These are phyloP conservation scores for Diplocarpon rosae DNA, from an alignment of 2,329 filamentous ascomycete genomes.

Conservation along the genomic window DNA sequence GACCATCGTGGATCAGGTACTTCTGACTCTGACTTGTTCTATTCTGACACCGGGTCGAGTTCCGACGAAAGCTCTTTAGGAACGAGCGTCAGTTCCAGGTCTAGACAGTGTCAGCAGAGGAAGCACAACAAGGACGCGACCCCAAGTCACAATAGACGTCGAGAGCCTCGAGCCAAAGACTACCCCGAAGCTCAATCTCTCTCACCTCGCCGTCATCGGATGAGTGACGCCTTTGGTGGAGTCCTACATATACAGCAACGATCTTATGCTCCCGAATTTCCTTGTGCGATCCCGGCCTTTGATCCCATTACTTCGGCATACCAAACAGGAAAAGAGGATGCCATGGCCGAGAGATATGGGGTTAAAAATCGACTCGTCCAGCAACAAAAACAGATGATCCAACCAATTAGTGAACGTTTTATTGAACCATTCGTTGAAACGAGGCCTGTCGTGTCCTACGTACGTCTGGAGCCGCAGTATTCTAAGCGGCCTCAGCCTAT, in stretches of 20 bases:
- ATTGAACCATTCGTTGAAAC: conserved; percentile 8
- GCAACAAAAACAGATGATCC: conserved; percentile 6
- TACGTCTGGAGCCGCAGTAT: conserved; percentile 5
- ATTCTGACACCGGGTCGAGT: not conserved
- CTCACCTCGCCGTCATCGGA: conserved; percentile 11
- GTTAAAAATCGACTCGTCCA: conserved; percentile 7
- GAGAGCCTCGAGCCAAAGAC: conserved; percentile 5
- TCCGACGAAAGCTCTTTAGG: not conserved
- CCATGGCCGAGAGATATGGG: conserved; percentile 17
- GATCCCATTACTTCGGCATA: conserved; percentile 20
- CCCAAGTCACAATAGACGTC: conserved; percentile 17
- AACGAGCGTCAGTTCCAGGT: conserved; percentile 3
- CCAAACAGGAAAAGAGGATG: conserved; percentile 20
- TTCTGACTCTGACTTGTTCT: conserved; percentile 2
- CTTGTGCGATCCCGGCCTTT: conserved; percentile 6
- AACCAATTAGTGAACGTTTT: conserved; percentile 7
- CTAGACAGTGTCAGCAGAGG: conserved; percentile 2
- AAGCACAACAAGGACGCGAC: conserved; percentile 8
- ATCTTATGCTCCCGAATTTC: conserved; percentile 17
- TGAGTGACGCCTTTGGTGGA: conserved; percentile 8
- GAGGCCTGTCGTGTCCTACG: conserved; percentile 10
- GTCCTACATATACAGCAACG: conserved; percentile 2
- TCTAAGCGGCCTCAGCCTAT: conserved; percentile 7
- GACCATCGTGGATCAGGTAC: not conserved
- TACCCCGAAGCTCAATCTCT: conserved; percentile 8